Evolutionary conservation across 441 rosid species (phyloP).

Genomic region (Brassica balearica): DNA sequence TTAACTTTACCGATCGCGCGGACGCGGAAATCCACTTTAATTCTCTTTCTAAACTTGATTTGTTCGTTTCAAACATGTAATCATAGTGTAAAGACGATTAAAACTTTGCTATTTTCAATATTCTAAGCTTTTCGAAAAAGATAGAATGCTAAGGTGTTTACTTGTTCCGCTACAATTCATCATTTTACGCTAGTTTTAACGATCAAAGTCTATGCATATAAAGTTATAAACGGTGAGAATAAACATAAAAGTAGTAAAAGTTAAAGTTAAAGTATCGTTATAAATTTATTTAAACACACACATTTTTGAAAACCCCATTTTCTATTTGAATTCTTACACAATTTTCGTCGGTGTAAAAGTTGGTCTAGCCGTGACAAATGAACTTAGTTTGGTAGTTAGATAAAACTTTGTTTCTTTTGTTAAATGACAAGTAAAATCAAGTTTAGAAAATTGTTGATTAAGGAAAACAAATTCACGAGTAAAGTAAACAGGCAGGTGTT

Average conservation of each 20-base stretch:
- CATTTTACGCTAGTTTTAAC: conserved; percentile 1
- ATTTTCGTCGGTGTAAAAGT: not conserved
- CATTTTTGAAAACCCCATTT: not conserved
- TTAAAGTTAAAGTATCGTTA: not conserved
- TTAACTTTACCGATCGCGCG: conserved; percentile 23
- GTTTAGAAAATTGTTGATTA: not conserved
- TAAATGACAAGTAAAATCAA: conserved; percentile 6
- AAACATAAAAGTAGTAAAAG: not conserved
- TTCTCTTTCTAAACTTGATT: not conserved
- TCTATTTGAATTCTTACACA: not conserved
- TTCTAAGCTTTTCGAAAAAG: not conserved
- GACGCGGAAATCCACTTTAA: conserved; percentile 40
- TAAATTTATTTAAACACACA: not conserved
- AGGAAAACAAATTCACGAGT: not conserved
- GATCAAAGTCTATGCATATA: not conserved
- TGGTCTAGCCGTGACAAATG: not conserved
- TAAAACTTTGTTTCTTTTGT: conserved; percentile 3
- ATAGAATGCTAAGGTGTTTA: not conserved
- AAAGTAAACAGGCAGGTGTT: not conserved
- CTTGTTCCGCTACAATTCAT: conserved; percentile 6
- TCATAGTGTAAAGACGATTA: conserved; percentile 32
- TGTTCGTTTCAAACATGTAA: conserved; percentile 41
- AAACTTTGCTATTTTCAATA: conserved; percentile 24
- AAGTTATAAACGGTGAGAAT: not conserved
- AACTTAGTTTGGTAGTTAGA: not conserved